Base-by-base conservation (phyloP, 495 filamentous ascomycete genomes). In the Lophium mytilinum region DNA sequence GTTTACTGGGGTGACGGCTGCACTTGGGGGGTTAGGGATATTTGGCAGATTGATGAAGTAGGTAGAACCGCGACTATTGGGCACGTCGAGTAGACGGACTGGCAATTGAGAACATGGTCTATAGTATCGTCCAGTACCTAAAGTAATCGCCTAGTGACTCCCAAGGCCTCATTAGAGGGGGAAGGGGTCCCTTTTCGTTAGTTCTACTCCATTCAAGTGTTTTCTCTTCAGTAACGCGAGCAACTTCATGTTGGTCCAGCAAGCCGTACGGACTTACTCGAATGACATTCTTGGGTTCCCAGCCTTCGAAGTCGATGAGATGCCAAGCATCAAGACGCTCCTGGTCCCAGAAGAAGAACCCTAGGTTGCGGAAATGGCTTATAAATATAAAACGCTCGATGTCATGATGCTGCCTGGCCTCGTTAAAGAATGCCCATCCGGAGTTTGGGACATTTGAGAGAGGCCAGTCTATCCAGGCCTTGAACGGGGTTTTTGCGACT, bases 1-100 rank as follows among this genome's bases (percentile, higher is more conserved):
- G 4, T 82, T 81, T 60, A 82, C 80, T 0, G 80, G 81, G 6
- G 69, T 75, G 8, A 80, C 75, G n/a, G 77, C 79, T 14, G 47
- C 75, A 3, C 53, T 80, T 21, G 77, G 80, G 12, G 79, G 78
- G 3, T 65, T 73, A 18, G 74, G 76, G 37, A 74, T 71, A 50
- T 12, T 79, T 18, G 77, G 79, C 67, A 75, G 66, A 63, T 64
- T 64, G 52, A 36, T 73, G 33, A 72, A 72, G 2, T 73, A 71
- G 73, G 45, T 77, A 46, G 74, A 64, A 65, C 64, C 14, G 34
- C 1, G 19, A 34, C 1, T 19, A 47, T 5, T 5, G 3, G 18
- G 45, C 8, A 48, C 33, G 21, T 48, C 9, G 43, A 47, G 24
- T 30, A 30, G 24, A 2, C 3, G 24, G 24, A 30, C 24, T 30